Conservation (phyloP, 306 rosid genomes). For the Ceratonia siliqua region DNA sequence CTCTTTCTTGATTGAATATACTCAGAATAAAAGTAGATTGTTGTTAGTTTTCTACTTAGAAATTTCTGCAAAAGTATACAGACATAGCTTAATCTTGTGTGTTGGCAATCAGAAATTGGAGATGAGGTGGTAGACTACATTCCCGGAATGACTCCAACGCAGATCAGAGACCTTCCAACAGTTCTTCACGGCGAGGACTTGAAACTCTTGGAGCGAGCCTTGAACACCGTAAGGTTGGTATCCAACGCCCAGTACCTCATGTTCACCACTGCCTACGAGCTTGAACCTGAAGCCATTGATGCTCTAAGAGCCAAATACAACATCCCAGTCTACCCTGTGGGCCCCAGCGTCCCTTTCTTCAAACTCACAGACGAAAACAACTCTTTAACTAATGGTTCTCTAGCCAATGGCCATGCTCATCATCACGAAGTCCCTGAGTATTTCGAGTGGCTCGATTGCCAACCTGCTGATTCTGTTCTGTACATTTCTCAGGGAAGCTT, state of each 20-base stretch:
- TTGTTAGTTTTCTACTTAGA: too few species aligned
- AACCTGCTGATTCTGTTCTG: slow-evolving; percentile 30
- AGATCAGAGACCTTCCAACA: slow-evolving; percentile 32
- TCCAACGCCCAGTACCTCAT: slow-evolving; percentile 39
- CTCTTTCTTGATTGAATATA: too few species aligned
- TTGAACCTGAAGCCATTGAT: slow-evolving; percentile 32
- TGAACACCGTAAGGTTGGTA: slow-evolving; percentile 18
- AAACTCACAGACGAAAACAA: background rate
- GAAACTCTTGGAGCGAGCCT: background rate
- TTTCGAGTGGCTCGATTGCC: slow-evolving; percentile 37
- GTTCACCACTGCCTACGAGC: slow-evolving; percentile 33
- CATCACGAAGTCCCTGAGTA: slow-evolving; percentile 10
- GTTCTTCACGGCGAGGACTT: slow-evolving; percentile 5
- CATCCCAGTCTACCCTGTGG: slow-evolving; percentile 38
- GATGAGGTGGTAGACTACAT: slow-evolving; percentile 30
- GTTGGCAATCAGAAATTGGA: slow-evolving; percentile 14
- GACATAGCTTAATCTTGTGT: background rate
- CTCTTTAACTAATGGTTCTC: background rate
- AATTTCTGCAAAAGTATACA: background rate
- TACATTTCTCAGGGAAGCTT: slow-evolving; percentile 47
- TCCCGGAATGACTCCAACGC: slow-evolving; percentile 25
- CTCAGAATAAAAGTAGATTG: too few species aligned
- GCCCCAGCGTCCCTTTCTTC: slow-evolving; percentile 38
- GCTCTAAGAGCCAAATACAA: slow-evolving; percentile 24
- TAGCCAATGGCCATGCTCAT: background rate